phyloP scores from a whole-genome alignment of 2,329 filamentous ascomycete species.

The Acephala macrosclerotiorum region DNA sequence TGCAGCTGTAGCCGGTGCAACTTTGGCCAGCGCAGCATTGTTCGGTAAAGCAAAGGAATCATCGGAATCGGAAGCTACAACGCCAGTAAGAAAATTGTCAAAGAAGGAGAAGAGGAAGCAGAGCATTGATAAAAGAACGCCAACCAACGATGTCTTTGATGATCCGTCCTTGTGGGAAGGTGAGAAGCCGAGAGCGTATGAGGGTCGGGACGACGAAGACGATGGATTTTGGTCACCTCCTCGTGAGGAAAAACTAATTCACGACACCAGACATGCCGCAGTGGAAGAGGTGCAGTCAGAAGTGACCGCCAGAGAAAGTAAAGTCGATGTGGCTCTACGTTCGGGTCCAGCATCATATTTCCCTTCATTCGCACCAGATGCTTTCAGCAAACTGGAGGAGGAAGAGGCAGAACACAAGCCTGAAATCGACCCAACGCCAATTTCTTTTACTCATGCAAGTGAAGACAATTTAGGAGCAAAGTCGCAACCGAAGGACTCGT shows the following conservation, averaged over 20 bases:
- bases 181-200: conserved; percentile 46
- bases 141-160: conserved; percentile 55
- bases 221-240: conserved; percentile 47
- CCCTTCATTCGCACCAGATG: conserved; percentile 5
- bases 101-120: conserved; percentile 50
- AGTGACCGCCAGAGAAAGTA: neutral
- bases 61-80: conserved; percentile 42
- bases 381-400: conserved; percentile 1
- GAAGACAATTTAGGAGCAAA: neutral
- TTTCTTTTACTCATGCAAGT: neutral
- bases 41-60: conserved; percentile 21
- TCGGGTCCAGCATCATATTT: neutral
- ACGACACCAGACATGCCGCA: neutral
- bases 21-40: conserved; percentile 32
- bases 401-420: neutral
- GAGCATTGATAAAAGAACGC: conserved; percentile 49
- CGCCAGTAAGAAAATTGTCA: conserved; percentile 44
- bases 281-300: conserved; percentile 14
- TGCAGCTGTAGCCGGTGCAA: conserved; percentile 28
- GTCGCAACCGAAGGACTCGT: neutral
- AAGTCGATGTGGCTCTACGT: conserved; percentile 2
- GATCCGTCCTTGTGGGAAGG: conserved; percentile 54
- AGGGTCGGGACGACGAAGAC: conserved; percentile 39
- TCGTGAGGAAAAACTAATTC: conserved; percentile 23
- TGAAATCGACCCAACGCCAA: neutral